Base-by-base conservation (phyloP, 352 stramenopile species). In the Phytopythium litorale region DNA sequence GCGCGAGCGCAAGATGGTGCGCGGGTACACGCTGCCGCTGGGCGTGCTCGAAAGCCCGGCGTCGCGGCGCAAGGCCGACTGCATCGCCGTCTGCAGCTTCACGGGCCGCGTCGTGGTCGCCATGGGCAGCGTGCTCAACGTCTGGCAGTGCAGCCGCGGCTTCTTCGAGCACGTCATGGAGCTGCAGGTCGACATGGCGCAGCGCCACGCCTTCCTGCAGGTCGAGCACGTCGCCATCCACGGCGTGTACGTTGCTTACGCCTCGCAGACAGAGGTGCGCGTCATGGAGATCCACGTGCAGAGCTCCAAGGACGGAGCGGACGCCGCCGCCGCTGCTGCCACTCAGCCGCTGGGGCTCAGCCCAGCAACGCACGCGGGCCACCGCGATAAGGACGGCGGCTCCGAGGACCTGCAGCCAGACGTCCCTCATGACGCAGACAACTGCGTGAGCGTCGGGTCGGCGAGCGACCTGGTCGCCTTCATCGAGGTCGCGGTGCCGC, bases 121-220 rank as follows among this genome's bases (percentile, higher is more conserved):
- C 6, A 92, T 89, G 78, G 81, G 84, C 19, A 74, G 76, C 11
- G 73, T 89, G 32, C 60, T 95, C 46, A 95, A 95, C 60, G 83
- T 95, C 19, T 95, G 86, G 86, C 86, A 95, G 62, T 93, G 84
- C 63, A 92, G 84, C 54, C 78, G 72, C 45, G 84, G 84, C 52
- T 92, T 95, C 66, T 95, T 95, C 57, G 84, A 95, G 75, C 86
- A 95, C 62, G 83, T 95, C n/a, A 85, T 95, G 76, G 86, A 95
- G 66, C 73, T 95, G 35, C 85, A 82, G 46, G 79, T 93, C n/a
- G 84, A 91, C 46, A 88, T 91, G 74, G 62, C 80, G 11, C 80
- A 90, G 64, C 72, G 72, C n/a, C 78, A 88, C 60, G 79, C 81
- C 45, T 89, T 78, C 64, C 68, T 88, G 35, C 76, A 88, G 58